Conservation (phyloP, 768 basidiomycete genomes). For the Boletus fagicola region DNA sequence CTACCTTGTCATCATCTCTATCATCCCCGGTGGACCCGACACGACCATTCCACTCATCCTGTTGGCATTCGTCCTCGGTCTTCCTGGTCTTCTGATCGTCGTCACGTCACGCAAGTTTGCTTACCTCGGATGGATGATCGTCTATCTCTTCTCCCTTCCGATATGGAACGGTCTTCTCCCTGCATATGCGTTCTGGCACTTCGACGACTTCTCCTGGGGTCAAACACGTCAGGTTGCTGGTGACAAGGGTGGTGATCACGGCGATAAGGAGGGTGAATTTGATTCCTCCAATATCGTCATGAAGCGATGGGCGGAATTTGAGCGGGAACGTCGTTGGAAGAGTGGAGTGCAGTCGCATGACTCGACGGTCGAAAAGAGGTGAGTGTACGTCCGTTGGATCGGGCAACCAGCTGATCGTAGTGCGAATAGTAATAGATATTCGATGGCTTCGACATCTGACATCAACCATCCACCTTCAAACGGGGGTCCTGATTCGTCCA, state of each 20-base stretch:
- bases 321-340: conserved; percentile 93
- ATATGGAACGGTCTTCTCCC: conserved; percentile 98
- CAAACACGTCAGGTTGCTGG: conserved; percentile 84
- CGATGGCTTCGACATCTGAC: conserved; percentile 76
- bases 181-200: conserved; percentile 97
- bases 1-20: conserved; percentile 86
- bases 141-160: conserved; percentile 89
- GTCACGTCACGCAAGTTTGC: conserved; percentile 92
- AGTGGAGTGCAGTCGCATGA: conserved; percentile 81
- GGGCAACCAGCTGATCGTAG: conserved; percentile 20
- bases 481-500: conserved; percentile 54
- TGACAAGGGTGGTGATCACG: conserved; percentile 68
- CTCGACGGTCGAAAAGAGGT: conserved; percentile 69
- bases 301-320: conserved; percentile 99
- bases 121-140: conserved; percentile 96
- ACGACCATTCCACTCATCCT: conserved; percentile 90
- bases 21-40: conserved; percentile 75
- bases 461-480: conserved; percentile 55
- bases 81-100: conserved; percentile 93
- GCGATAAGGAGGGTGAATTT: conserved; percentile 96
- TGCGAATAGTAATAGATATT: conserved; percentile 58
- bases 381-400: conserved; percentile 23
- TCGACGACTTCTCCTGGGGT: conserved; percentile 99
- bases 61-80: conserved; percentile 90
- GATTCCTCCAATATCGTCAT: conserved; percentile 96